These are phyloP conservation scores for Pelargonium australe DNA, from an alignment of 441 rosid genomes.

Conservation along the genomic window DNA sequence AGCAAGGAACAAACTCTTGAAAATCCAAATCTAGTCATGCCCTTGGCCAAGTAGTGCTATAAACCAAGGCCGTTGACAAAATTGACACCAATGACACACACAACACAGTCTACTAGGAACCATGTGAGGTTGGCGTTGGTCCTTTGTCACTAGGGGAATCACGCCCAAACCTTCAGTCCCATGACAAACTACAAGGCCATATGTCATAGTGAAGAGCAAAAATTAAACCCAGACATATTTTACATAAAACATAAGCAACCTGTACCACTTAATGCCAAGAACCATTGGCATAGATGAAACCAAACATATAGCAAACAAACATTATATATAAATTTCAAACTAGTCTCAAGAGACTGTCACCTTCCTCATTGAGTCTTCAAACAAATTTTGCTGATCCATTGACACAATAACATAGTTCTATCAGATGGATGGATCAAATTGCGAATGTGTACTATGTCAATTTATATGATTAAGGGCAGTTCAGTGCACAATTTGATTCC, in stretches of 20 bases:
- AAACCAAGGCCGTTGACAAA: too few species aligned
- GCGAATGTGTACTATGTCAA: background rate
- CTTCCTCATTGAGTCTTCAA: constrained; percentile 25
- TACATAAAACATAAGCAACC: too few species aligned
- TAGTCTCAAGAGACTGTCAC: constrained; percentile 8
- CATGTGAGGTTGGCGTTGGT: too few species aligned
- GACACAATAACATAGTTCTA: background rate
- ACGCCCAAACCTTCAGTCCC: background rate
- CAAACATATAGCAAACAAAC: background rate
- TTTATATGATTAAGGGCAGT: background rate
- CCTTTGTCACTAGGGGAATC: background rate
- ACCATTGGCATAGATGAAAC: background rate
- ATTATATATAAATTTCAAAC: background rate
- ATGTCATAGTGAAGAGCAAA: background rate
- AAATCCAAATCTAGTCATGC: too few species aligned
- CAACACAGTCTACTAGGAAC: too few species aligned
- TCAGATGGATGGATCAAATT: too few species aligned
- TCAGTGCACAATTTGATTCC: too few species aligned
- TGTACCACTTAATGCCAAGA: too few species aligned
- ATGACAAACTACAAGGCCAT: background rate
- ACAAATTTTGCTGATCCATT: constrained; percentile 41
- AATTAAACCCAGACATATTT: too few species aligned
- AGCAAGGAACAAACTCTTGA: too few species aligned
- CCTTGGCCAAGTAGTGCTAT: too few species aligned
- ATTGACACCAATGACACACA: too few species aligned